Conservation (phyloP, 2,329 filamentous ascomycete species). For the Fusarium tupiense region DNA sequence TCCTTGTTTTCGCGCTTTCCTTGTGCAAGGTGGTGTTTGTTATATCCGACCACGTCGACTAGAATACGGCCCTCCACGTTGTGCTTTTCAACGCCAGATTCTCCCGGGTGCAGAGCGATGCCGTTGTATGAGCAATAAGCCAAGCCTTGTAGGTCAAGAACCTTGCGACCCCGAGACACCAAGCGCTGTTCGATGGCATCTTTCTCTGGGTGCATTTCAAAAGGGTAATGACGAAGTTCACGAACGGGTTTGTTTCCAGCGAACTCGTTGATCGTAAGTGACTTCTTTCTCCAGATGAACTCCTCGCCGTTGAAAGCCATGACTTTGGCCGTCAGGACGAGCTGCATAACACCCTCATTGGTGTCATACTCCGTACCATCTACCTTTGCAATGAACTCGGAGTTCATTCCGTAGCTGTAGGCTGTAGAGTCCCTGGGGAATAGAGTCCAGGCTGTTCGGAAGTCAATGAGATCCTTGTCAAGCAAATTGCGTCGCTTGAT, state of each 20-base stretch:
- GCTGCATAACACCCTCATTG: constrained; percentile 1
- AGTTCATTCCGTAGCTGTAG: constrained; percentile 52
- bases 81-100: constrained; percentile 40
- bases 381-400: constrained; percentile 55
- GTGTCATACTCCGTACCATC: constrained; percentile 46
- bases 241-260: constrained; percentile 53
- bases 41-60: constrained; percentile 54
- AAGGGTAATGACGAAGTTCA: constrained; percentile 52
- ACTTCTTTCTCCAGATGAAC: constrained; percentile 53
- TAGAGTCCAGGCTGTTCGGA: constrained; percentile 55
- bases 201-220: constrained; percentile 46
- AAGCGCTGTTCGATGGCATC: constrained; percentile 45
- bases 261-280: constrained; percentile 47
- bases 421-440: constrained; percentile 53
- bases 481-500: constrained; percentile 50
- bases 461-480: constrained; percentile 52
- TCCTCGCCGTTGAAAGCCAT: constrained; percentile 52
- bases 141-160: constrained; percentile 55
- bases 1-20: constrained; percentile 50
- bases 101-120: constrained; percentile 47
- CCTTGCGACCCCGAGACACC: constrained; percentile 49
- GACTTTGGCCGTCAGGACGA: constrained; percentile 47
- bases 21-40: constrained; percentile 52
- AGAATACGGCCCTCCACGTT: constrained; percentile 55
- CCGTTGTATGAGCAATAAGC: constrained; percentile 55